These are phyloP conservation scores for Suillus plorans DNA, from an alignment of 768 basidiomycete species.

Conservation along the genomic window DNA sequence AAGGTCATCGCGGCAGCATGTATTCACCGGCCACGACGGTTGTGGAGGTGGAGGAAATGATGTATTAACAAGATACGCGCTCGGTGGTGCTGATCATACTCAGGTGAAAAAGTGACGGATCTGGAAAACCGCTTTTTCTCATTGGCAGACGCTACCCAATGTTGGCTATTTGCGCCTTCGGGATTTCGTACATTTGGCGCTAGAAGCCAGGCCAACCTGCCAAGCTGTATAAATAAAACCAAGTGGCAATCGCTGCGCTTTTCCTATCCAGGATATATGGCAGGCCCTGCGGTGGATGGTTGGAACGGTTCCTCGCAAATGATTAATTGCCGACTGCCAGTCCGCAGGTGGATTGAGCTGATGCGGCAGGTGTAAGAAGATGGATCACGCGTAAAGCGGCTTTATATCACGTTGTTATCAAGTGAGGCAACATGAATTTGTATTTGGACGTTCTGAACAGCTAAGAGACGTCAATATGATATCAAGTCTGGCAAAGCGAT, in stretches of 20 bases:
- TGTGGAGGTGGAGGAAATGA: background rate
- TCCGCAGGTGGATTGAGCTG: background rate
- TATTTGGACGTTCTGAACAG: background rate
- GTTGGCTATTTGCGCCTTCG: background rate
- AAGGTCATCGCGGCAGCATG: background rate
- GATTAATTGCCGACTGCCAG: background rate
- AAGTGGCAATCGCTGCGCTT: background rate
- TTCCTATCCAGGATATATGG: background rate
- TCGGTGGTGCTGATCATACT: background rate
- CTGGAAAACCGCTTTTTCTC: background rate
- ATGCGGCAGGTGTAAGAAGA: background rate
- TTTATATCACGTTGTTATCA: background rate
- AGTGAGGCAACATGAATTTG: background rate
- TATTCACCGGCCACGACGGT: background rate
- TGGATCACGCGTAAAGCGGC: background rate
- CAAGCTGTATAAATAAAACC: background rate
- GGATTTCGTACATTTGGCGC: background rate
- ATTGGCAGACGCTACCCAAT: background rate
- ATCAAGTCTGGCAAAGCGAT: background rate
- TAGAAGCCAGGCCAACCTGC: background rate
- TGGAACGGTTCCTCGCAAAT: background rate
- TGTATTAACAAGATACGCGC: background rate
- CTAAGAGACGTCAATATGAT: background rate
- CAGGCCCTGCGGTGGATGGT: background rate
- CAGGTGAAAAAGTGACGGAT: background rate